A percentile compares a stretch with the other conserved stretches of the same genome.
These are phyloP conservation scores for Phytophthora fragariae DNA, from an alignment of 352 stramenopile species.

Conservation along the genomic window DNA sequence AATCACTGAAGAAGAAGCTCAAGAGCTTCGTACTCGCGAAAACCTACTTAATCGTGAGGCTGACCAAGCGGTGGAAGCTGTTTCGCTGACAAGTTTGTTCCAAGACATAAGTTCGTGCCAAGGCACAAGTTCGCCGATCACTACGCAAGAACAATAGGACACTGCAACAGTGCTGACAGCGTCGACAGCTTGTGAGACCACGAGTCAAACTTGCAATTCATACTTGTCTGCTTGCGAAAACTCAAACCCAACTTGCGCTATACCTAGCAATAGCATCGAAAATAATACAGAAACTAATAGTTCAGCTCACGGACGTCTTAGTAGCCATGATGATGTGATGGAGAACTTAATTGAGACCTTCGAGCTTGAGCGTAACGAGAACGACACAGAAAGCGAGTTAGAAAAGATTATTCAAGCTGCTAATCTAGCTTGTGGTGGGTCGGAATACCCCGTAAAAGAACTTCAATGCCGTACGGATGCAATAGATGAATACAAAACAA, in stretches of 20 bases:
- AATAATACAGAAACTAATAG: neutral
- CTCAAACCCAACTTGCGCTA: neutral
- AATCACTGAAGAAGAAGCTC: too few relatives aligned
- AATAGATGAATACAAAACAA: neutral
- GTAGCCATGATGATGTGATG: neutral
- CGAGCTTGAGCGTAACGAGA: neutral
- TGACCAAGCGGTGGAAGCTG: too few relatives aligned
- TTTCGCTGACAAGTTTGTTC: too few relatives aligned
- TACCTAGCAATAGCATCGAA: neutral
- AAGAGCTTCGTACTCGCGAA: too few relatives aligned
- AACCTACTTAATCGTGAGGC: too few relatives aligned
- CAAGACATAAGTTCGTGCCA: too few relatives aligned
- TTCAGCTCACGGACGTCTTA: neutral
- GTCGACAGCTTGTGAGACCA: neutral
- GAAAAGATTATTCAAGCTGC: conserved; percentile 4
- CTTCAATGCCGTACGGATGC: neutral
- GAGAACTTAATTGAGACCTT: neutral
- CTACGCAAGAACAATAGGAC: too few relatives aligned
- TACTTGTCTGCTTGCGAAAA: neutral
- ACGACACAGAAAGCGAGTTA: neutral
- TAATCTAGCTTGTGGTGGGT: neutral
- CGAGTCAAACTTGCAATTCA: neutral
- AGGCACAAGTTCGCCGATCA: neutral
- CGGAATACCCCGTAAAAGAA: neutral
- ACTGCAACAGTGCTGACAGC: too few relatives aligned